Base-by-base conservation (phyloP, 371 early-diverging fungal genomes). In the Mucor mucedo region DNA sequence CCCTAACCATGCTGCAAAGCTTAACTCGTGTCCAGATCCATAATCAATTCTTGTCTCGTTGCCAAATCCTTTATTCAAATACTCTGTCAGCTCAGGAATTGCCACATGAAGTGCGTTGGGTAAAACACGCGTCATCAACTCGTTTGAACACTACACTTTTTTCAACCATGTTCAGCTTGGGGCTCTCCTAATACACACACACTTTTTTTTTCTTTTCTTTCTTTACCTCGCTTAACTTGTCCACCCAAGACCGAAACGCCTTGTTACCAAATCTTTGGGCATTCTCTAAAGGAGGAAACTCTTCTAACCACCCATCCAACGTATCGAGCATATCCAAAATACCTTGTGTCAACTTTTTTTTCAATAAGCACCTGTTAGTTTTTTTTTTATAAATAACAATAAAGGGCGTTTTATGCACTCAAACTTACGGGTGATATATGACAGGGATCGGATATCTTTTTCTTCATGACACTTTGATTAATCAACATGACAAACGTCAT, bases 11-110 rank as follows among this genome's bases (percentile, higher is more conserved):
- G 93, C 90, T n/a, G 94, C 74, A 73, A 99, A 99, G 55, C 91
- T 91, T 14, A 97, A 82, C 81, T 99, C 99, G 70, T 99, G 99
- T 0, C 99, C 99, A 28, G 96, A 96, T n/a, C 99, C 99, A 81
- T 99, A 99, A 78, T 99, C 99, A 35, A 99, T 93, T 44, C 99
- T 88, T 4, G 89, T 91, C 5, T 83, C 80, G 71, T 98, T 93
- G 28, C 99, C 99, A 87, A 99, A 98, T 50, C 90, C 83, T 53
- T 87, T 84, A 3, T 68, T 71, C n/a, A 97, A 77, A 76, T 99
- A 99, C 40, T 87, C 76, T 0, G 75, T 65, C 6, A 97, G 73
- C 75, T 97, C 96, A 29, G 83, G 76, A 30, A 89, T 77, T 5
- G 85, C 84, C 0, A 60, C 49, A 60, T 85, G 79, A 9, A 82